phyloP scores from a whole-genome alignment of 306 rosid species.

The cucumber (Cucumis sativus) region Cucumber_9930_V3 NC_026659.2:3330001-3330500 shows the following conservation, averaged over 20 bases:
- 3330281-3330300: not conserved
- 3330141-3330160: not conserved
- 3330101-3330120: not conserved
- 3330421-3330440: not conserved
- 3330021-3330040: no score
- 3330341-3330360: not conserved
- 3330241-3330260: no score
- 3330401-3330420: not conserved
- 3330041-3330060: not conserved
- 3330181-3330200: no score
- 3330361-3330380: not conserved
- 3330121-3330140: not conserved
- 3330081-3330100: not conserved
- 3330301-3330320: not conserved
- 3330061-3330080: not conserved
- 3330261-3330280: no score
- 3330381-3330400: not conserved
- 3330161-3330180: not conserved
- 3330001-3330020: no score
- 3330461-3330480: not conserved
- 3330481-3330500: not conserved
- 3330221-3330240: no score
- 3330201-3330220: no score
- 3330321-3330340: not conserved
- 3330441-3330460: not conserved